Conservation (phyloP, 345 rosid species). For the Populus tremula region DNA sequence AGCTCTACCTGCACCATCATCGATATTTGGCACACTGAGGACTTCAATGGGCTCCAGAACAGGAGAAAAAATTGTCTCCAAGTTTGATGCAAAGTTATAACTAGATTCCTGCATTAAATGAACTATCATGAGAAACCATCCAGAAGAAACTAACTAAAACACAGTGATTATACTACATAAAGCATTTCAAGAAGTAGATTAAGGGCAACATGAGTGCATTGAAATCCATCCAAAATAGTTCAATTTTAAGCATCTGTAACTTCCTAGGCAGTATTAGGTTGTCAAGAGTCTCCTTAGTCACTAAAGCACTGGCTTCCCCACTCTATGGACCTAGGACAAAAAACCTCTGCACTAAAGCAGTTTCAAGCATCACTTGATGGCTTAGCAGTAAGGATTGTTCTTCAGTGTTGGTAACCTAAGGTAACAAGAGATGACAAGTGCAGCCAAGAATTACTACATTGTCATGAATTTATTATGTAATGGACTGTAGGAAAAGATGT, state of each 20-base stretch:
- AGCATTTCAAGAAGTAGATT: not conserved
- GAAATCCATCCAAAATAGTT: not conserved
- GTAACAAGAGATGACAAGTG: not conserved
- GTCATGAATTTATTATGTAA: not conserved
- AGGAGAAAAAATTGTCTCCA: conserved; percentile 85
- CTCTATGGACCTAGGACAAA: not conserved
- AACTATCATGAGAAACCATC: not conserved
- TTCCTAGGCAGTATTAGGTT: not conserved
- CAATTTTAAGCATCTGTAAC: conserved; percentile 3
- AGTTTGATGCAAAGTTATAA: conserved; percentile 39
- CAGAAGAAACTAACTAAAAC: not conserved
- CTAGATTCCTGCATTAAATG: conserved; percentile 41
- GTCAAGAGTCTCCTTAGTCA: too few species aligned
- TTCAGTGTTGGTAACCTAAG: not conserved
- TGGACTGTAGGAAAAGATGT: not conserved
- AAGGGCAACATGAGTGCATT: not conserved
- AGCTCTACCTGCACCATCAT: conserved; percentile 40
- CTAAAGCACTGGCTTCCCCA: not conserved
- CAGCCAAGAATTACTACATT: not conserved
- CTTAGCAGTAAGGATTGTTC: not conserved
- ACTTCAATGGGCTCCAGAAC: conserved; percentile 45
- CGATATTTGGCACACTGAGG: conserved; percentile 38
- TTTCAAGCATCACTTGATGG: not conserved
- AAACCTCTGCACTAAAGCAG: not conserved
- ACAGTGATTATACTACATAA: not conserved